phyloP scores from a whole-genome alignment of 495 filamentous ascomycete species.

The Alectoria sarmentosa region DNA sequence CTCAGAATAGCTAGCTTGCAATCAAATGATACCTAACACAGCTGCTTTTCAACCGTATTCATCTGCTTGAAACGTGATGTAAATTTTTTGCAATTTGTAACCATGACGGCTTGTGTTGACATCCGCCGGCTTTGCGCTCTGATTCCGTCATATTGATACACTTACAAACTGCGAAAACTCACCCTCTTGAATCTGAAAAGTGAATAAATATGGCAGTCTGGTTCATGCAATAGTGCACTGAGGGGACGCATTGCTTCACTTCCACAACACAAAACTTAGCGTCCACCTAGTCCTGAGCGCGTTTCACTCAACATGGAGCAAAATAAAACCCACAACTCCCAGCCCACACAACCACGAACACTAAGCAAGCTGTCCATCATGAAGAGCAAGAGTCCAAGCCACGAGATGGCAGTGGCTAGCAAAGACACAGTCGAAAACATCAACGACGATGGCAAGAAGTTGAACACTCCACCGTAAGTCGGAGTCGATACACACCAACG shows the following conservation, averaged over 20 bases:
- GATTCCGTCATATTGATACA: background rate
- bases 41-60: background rate
- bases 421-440: background rate
- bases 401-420: background rate
- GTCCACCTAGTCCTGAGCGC: background rate
- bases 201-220: background rate
- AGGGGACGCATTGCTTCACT: background rate
- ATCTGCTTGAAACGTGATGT: background rate
- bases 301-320: background rate
- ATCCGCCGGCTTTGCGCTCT: background rate
- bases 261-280: conserved; percentile 1
- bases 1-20: background rate
- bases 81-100: background rate
- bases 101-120: background rate
- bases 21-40: background rate
- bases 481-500: background rate
- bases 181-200: background rate
- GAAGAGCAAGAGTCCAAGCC: background rate
- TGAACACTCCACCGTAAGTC: background rate
- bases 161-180: background rate
- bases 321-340: background rate
- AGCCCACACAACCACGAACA: background rate
- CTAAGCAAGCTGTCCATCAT: background rate
- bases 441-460: background rate
- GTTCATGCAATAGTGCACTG: background rate